Evolutionary conservation across 345 rosid species (phyloP).

Genomic region (Iberis pinnata): DNA sequence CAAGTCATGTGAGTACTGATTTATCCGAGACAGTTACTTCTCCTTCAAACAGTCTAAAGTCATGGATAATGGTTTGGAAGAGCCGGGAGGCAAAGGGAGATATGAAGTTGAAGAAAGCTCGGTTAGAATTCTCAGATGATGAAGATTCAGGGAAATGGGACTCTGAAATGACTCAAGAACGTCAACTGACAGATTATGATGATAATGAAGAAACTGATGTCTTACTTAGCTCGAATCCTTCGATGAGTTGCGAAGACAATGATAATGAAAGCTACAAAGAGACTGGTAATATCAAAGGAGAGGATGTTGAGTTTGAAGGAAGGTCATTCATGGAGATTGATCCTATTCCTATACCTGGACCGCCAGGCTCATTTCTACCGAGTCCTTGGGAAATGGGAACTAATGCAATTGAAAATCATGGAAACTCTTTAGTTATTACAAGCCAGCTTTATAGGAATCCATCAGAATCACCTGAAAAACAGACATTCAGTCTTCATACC

Average conservation of each 20-base stretch:
- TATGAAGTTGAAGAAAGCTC: background rate
- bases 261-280: conserved; percentile 25
- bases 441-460: conserved; percentile 51
- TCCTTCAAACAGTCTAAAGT: conserved; percentile 30
- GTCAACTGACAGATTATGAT: conserved; percentile 31
- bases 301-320: conserved; percentile 23
- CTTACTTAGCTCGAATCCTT: conserved; percentile 24
- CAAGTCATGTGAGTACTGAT: conserved; percentile 32
- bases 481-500: background rate
- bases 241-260: conserved; percentile 22
- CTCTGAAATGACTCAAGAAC: conserved; percentile 39
- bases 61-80: conserved; percentile 31
- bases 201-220: conserved; percentile 31
- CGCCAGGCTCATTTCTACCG: conserved; percentile 87
- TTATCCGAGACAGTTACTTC: conserved; percentile 34
- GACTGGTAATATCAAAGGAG: conserved; percentile 10
- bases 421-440: conserved; percentile 43
- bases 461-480: conserved; percentile 35
- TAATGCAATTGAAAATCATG: conserved; percentile 28
- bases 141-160: conserved; percentile 31
- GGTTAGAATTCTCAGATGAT: background rate
- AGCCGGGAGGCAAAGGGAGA: too few relatives aligned
- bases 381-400: conserved; percentile 74
- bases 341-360: conserved; percentile 93
- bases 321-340: conserved; percentile 70